Evolutionary conservation across 257 asterid species (phyloP).

Genomic region (Cordia subcordata): DNA sequence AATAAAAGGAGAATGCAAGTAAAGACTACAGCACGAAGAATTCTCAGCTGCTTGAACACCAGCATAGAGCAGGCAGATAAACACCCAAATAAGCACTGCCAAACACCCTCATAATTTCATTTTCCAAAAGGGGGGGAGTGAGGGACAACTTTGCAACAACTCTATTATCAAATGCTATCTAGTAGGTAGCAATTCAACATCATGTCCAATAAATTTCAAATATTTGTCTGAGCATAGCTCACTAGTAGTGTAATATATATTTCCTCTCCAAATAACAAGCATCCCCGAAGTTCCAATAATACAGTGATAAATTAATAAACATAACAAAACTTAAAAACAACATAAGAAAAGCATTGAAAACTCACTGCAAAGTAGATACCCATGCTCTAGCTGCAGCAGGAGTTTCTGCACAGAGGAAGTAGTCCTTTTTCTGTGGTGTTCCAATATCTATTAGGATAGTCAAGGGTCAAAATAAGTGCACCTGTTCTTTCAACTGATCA

Average conservation of each 20-base stretch:
- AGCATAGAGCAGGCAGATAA: too few species aligned
- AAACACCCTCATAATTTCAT: too few species aligned
- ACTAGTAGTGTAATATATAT: neutral
- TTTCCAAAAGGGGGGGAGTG: too few species aligned
- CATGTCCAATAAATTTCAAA: neutral
- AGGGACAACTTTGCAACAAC: too few species aligned
- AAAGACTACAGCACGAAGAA: too few species aligned
- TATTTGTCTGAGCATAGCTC: neutral
- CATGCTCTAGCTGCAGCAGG: slow-evolving; percentile 96
- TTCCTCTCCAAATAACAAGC: too few species aligned
- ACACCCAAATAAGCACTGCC: too few species aligned
- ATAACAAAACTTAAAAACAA: neutral
- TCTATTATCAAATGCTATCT: neutral
- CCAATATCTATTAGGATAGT: slow-evolving; percentile 74
- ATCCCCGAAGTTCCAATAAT: too few species aligned
- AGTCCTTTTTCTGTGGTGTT: slow-evolving; percentile 88
- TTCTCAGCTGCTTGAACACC: too few species aligned
- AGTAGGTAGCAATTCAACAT: neutral
- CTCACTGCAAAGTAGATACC: slow-evolving; percentile 97
- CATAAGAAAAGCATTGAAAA: slow-evolving; percentile 23
- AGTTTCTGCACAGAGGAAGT: slow-evolving; percentile 95
- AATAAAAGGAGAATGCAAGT: too few species aligned
- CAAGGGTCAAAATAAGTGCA: slow-evolving; percentile 29
- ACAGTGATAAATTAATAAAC: neutral
- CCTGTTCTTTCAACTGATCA: slow-evolving; percentile 9